Percentiles rank a stretch among this genome's conserved stretches.
Conservation (phyloP, 78 protist species). For the Dictyostelium intermedium region DNA sequence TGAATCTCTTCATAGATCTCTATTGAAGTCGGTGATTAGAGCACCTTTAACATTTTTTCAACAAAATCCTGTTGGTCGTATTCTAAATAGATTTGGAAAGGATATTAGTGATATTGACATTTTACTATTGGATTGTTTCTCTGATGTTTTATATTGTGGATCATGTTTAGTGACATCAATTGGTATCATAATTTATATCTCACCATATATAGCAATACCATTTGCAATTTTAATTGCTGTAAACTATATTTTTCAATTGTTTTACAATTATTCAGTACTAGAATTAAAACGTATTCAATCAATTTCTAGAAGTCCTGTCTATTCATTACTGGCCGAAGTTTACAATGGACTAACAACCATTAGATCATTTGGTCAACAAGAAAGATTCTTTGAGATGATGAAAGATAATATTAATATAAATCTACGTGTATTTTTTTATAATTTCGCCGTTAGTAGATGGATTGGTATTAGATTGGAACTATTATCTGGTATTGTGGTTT, state of each 20-base stretch:
- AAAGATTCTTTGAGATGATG: slow-evolving; percentile 12
- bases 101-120: slow-evolving; percentile 79
- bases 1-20: not conserved
- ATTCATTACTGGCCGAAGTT: slow-evolving; percentile 83
- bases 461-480: slow-evolving; percentile 85
- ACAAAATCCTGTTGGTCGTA: slow-evolving; percentile 96
- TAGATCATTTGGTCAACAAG: slow-evolving; percentile 84
- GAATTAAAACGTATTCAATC: slow-evolving; percentile 91
- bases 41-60: slow-evolving; percentile 94
- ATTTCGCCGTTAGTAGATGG: slow-evolving; percentile 83
- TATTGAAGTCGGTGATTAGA: not conserved
- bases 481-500: slow-evolving; percentile 43
- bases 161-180: slow-evolving; percentile 24
- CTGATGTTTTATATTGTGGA: slow-evolving; percentile 30
- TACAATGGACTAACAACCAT: slow-evolving; percentile 93
- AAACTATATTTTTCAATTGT: slow-evolving; percentile 81
- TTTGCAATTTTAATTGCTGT: not conserved
- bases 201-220: slow-evolving; percentile 25
- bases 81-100: slow-evolving; percentile 95
- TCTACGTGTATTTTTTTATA: slow-evolving; percentile 51
- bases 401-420: slow-evolving; percentile 23
- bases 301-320: slow-evolving; percentile 91
- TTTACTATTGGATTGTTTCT: not conserved
- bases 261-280: slow-evolving; percentile 76
- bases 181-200: slow-evolving; percentile 17